Base-by-base conservation (phyloP, 768 basidiomycete genomes). In the Naganishia vishniacii region DNA sequence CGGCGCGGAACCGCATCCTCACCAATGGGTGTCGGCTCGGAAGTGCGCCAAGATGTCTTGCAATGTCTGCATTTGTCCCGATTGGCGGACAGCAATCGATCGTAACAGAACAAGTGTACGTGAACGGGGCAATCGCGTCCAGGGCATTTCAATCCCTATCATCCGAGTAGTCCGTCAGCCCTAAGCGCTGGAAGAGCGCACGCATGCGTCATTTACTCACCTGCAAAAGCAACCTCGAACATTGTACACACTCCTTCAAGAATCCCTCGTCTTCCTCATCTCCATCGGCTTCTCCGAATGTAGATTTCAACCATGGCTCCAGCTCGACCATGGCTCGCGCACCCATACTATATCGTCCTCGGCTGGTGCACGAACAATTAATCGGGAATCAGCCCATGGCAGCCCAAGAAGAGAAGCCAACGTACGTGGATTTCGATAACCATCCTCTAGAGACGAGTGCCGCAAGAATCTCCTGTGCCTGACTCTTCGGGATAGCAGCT, bases 361-460 rank as follows among this genome's bases (percentile, higher is more conserved):
- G 71, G 41, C 75, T 76, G n/a, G n/a, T n/a, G 28, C 41, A 4
- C 47, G 66, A 58, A 66, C 42, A 65, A 56, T 61, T 47, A 18
- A 3, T n/a, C n/a, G n/a, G n/a, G n/a, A 31, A n/a, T 42, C 9
- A 59, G 25, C 12, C 26, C 28, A n/a, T 20, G 18, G 41, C 13
- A 34, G 26, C 31, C 40, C 7, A 31, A 25, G 42, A 18, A 29
- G 26, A 18, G 16, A 29, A 1, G 11, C 23, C n/a, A n/a, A 65
- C 73, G 51, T 45, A 75, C 75, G 69, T 67, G 12, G 73, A 76
- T 61, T 67, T 71, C 23, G 34, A 28, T 9, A 76, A 45, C 75
- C 75, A 76, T 16, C 73, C 72, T 51, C 75, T 61, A 0, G 71
- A 71, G 15, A 73, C 74, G 20, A 74, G 65, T 12, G 67, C 68